Conservation (phyloP, 2,329 filamentous ascomycete species). For the Geosmithia putterillii region DNA sequence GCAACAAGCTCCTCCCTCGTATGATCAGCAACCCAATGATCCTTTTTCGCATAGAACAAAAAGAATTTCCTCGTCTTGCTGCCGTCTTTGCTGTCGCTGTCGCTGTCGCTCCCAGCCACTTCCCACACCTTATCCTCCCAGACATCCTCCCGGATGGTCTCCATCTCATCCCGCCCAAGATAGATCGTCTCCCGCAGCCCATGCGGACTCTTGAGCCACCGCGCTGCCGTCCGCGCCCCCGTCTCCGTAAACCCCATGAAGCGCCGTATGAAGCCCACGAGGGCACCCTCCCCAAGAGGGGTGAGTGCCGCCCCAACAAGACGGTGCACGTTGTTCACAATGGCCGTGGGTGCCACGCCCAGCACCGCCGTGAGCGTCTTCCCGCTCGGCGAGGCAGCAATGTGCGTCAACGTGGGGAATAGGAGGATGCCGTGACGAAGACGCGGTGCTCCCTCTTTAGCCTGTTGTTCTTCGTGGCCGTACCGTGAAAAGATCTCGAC, state of each 20-base stretch:
- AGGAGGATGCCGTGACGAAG: slow-evolving; percentile 48
- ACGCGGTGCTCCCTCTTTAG: slow-evolving; percentile 20
- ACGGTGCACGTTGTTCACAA: slow-evolving; percentile 12
- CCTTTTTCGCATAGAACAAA: slow-evolving; percentile 46
- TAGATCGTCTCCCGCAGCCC: slow-evolving; percentile 48
- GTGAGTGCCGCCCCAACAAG: slow-evolving; percentile 27
- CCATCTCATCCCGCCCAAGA: slow-evolving; percentile 48
- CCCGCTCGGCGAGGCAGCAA: slow-evolving; percentile 51
- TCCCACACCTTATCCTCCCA: slow-evolving; percentile 49
- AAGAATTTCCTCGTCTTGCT: slow-evolving; percentile 35
- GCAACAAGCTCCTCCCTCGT: slow-evolving; percentile 44
- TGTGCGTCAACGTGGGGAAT: slow-evolving; percentile 64
- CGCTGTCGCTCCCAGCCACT: slow-evolving; percentile 7
- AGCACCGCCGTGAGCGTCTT: slow-evolving; percentile 16
- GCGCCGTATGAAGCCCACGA: slow-evolving; percentile 28
- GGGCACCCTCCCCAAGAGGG: slow-evolving; percentile 22
- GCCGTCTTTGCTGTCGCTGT: too few species aligned
- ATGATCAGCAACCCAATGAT: slow-evolving; percentile 49
- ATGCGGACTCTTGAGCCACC: slow-evolving; percentile 42
- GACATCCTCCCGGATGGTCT: slow-evolving; percentile 41
- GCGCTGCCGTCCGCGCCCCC: slow-evolving; percentile 35
- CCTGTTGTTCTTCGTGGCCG: slow-evolving; percentile 23
- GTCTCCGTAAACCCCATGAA: slow-evolving; percentile 34
- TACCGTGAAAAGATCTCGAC: slow-evolving; percentile 55
- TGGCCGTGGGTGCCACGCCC: not conserved